These are phyloP conservation scores for Acacia crassicarpa DNA, from an alignment of 306 rosid genomes.

Conservation along the genomic window DNA sequence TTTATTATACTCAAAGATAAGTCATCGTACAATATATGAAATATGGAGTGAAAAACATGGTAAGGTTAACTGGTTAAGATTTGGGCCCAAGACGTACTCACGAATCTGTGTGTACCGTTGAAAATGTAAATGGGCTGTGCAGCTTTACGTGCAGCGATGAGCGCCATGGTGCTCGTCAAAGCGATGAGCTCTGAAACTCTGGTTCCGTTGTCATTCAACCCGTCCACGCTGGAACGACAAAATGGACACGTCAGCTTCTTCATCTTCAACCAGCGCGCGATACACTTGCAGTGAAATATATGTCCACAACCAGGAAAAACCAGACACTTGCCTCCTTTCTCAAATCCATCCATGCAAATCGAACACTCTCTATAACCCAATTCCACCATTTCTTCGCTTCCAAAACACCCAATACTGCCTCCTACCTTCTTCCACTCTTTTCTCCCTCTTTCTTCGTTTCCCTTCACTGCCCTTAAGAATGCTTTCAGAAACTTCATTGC, in stretches of 20 bases:
- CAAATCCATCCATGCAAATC: slow-evolving; percentile 57
- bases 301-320: slow-evolving; percentile 52
- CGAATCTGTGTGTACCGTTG: no score
- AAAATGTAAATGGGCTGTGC: no score
- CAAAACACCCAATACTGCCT: background rate
- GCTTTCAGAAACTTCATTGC: slow-evolving; percentile 10
- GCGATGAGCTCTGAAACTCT: background rate
- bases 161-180: no score
- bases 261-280: slow-evolving; percentile 43
- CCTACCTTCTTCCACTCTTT: background rate
- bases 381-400: background rate
- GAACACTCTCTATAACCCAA: slow-evolving; percentile 36
- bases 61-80: no score
- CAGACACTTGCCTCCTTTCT: slow-evolving; percentile 43
- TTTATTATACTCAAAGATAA: no score
- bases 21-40: no score
- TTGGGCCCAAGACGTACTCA: no score
- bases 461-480: slow-evolving; percentile 17
- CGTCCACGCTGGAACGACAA: slow-evolving; percentile 42
- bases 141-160: no score
- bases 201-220: background rate
- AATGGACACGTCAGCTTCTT: slow-evolving; percentile 54
- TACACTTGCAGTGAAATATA: slow-evolving; percentile 50
- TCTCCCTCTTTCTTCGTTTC: background rate
- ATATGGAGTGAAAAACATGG: no score